Base-by-base conservation (phyloP, 108 stramenopile genomes). In the Nitzschia palea region DNA sequence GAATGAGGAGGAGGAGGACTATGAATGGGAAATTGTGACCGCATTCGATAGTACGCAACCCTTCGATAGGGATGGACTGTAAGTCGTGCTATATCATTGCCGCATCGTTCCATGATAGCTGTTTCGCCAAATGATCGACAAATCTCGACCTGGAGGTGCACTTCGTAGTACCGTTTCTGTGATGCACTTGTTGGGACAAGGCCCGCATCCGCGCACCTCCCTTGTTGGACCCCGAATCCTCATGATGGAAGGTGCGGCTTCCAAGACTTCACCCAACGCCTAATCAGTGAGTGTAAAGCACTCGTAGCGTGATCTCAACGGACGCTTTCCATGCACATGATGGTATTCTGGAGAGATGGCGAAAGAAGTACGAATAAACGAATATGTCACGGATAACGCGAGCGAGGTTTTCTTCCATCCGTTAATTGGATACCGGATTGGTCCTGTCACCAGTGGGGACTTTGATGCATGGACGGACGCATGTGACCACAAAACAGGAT, bases 61-160 rank as follows among this genome's bases (percentile, higher is more conserved):
- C 47, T 4, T 18, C 47, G 47, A 48, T 18, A 12, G 22, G 17
- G n/a, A 22, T 60, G n/a, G n/a, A n/a, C n/a, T n/a, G n/a, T 60
- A 20, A 60, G 59, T 60, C 59, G 18, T 60, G 59, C 59, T 23
- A 18, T 32, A 34, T 28, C 31, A 2, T 56, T 8, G n/a, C 40
- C 20, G 10, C n/a, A 20, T 42, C 40, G 36, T 60, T 60, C 59
- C 59, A 60, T 40, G 59, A 25, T n/a, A 60, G 59, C 23, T 31
- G 17, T 60, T 60, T 60, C 59, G 59, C 59, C 59, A 60, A 60
- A 42, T 9, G 40, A 40, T 60, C 59, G 4, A 36, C 59, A 60
- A 60, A 43, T 40, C 55, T 56, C 20, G 51, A 20, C 32, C 10
- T 9, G 14, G 12, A 26, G 40, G 59, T 60, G 59, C 59, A 34